These are phyloP conservation scores for Diphasiastrum complanatum DNA, from an alignment of 83 land plant species.

Conservation along the genomic window DNA sequence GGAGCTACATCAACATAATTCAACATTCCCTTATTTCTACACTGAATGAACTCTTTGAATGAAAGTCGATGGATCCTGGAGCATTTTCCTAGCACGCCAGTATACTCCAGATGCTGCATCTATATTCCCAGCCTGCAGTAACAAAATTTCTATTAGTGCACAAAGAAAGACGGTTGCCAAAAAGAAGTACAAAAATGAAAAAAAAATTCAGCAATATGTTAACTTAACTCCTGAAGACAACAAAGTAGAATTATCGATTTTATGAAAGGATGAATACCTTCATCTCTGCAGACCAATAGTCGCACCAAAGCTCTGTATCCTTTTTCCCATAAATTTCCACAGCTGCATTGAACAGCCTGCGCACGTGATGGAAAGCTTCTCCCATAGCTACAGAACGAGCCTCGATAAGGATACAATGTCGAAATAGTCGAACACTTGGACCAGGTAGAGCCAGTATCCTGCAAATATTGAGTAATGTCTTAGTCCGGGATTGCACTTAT, in stretches of 20 bases:
- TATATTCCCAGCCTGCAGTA: conserved; percentile 28
- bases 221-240: neutral
- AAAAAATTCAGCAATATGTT: neutral
- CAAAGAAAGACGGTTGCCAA: neutral
- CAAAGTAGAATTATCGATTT: neutral
- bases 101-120: conserved; percentile 28
- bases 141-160: neutral
- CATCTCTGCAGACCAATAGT: conserved; percentile 27
- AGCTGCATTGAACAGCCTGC: conserved; percentile 27
- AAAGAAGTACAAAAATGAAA: neutral
- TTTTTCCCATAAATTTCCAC: conserved; percentile 20
- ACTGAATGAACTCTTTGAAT: conserved; percentile 28
- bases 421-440: conserved; percentile 22
- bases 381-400: conserved; percentile 20
- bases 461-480: neutral
- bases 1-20: too few species aligned
- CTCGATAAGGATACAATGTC: conserved; percentile 28
- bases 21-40: too few species aligned
- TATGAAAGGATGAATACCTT: conserved; percentile 21
- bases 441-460: conserved; percentile 33
- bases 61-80: conserved; percentile 28
- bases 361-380: conserved; percentile 21
- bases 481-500: too few species aligned
- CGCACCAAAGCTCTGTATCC: conserved; percentile 30
- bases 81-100: conserved; percentile 37